Conservation (phyloP, 441 rosid genomes). For the Syzygium syzygioides region DNA sequence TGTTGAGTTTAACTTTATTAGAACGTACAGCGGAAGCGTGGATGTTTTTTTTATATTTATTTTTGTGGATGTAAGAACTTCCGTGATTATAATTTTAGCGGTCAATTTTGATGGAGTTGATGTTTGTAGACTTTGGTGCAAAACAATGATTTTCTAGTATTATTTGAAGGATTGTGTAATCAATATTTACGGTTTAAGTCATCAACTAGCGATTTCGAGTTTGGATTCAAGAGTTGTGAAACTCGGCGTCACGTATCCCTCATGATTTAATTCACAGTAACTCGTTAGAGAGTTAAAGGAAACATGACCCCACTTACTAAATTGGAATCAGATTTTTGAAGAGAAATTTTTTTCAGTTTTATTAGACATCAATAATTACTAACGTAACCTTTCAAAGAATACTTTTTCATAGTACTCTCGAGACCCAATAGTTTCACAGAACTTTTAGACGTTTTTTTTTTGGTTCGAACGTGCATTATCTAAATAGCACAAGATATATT, state of each 20-base stretch:
- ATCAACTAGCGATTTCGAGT: not conserved
- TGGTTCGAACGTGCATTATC: not conserved
- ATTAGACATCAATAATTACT: not conserved
- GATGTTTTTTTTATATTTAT: not conserved
- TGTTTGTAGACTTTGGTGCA: not conserved
- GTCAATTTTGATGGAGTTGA: not conserved
- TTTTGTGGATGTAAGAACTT: not conserved
- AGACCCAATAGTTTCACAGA: not conserved
- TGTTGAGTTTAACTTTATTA: not conserved
- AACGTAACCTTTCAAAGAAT: not conserved
- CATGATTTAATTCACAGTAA: not conserved
- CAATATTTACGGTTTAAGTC: not conserved
- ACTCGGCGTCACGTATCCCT: not conserved
- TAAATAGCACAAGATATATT: too few relatives aligned
- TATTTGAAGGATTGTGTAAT: not conserved
- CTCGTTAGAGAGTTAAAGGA: not conserved
- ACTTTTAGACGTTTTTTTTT: too few relatives aligned
- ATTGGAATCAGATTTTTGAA: not conserved
- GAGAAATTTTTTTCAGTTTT: not conserved
- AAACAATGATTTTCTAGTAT: not conserved
- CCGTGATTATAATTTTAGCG: not conserved
- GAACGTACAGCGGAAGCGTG: not conserved
- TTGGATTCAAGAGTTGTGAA: not conserved
- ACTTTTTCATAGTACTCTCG: accelerated
- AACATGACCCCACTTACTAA: not conserved